phyloP scores from a whole-genome alignment of 2,329 filamentous ascomycete species.

The Aureobasidium sp. region DNA sequence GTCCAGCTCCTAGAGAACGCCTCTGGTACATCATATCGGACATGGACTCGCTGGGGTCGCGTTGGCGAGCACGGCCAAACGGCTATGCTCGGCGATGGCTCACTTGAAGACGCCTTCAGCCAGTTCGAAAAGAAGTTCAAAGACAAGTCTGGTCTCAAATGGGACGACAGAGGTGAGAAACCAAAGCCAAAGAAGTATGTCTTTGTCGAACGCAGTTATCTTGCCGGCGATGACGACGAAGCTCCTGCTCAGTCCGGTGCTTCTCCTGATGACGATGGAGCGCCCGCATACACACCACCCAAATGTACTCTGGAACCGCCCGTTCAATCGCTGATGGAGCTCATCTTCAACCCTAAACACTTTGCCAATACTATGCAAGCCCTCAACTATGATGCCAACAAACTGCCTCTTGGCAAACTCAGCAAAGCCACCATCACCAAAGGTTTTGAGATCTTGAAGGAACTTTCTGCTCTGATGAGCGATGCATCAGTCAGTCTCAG shows the following conservation, averaged over 20 bases:
- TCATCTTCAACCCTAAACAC: constrained; percentile 75
- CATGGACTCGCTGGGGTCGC: constrained; percentile 76
- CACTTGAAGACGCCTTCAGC: constrained; percentile 33
- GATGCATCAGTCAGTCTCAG: constrained; percentile 24
- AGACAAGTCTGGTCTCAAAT: constrained; percentile 47
- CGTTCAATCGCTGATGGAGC: constrained; percentile 62
- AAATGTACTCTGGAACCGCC: constrained; percentile 53
- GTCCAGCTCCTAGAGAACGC: constrained; percentile 30
- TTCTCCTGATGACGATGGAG: constrained; percentile 17
- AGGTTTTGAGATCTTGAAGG: constrained; percentile 71
- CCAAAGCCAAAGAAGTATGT: constrained; percentile 64
- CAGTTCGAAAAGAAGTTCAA: constrained; percentile 52
- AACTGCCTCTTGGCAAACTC: constrained; percentile 76
- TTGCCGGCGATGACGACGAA: constrained; percentile 50
- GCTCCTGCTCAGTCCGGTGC: constrained; percentile 21
- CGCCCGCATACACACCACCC: constrained; percentile 20
- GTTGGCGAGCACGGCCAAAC: constrained; percentile 52
- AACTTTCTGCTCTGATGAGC: constrained; percentile 61
- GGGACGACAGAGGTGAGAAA: constrained; percentile 43
- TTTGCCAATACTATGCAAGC: constrained; percentile 60
- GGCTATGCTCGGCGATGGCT: constrained; percentile 34
- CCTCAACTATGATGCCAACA: constrained; percentile 66
- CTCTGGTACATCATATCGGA: constrained; percentile 38
- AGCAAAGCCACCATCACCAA: constrained; percentile 68
- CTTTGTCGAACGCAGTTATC: constrained; percentile 73